Evolutionary conservation across 164 flowering plant genomes (phyloP).

Genomic region (Vitis rupestris): DNA sequence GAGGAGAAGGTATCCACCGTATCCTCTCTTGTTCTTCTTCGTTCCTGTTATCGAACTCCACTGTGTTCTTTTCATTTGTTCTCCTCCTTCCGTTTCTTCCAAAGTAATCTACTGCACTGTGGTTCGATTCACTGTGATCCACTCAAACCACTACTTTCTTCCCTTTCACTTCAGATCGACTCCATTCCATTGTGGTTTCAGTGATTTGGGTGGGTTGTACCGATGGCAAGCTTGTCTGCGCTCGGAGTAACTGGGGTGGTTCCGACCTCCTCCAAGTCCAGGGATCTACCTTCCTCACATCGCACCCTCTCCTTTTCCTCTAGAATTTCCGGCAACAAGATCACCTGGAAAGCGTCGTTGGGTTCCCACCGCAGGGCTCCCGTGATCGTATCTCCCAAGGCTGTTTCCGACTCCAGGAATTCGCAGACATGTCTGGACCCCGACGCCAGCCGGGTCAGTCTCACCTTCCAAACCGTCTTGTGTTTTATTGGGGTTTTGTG

Average conservation of each 20-base stretch:
- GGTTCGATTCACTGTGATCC: too few relatives aligned
- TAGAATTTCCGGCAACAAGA: constrained; percentile 37
- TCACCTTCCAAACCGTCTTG: background rate
- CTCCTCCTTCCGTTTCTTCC: too few relatives aligned
- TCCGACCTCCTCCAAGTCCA: constrained; percentile 17
- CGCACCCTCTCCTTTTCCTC: constrained; percentile 35
- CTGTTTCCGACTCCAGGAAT: constrained; percentile 76
- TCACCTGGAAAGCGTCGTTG: constrained; percentile 4
- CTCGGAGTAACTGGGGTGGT: constrained; percentile 26
- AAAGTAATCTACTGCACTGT: too few relatives aligned
- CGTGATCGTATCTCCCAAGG: constrained; percentile 64
- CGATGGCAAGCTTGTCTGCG: constrained; percentile 40
- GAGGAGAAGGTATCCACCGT: too few relatives aligned
- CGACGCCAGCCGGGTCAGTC: constrained; percentile 76
- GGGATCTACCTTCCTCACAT: background rate
- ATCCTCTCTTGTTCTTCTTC: too few relatives aligned
- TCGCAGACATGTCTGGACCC: constrained; percentile 93
- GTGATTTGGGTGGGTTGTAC: too few relatives aligned
- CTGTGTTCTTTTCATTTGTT: too few relatives aligned
- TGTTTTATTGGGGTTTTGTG: background rate
- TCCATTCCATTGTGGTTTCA: too few relatives aligned
- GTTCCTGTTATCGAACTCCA: too few relatives aligned
- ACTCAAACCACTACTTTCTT: too few relatives aligned
- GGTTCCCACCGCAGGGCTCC: constrained; percentile 22
- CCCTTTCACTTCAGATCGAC: too few relatives aligned